These are phyloP conservation scores for Pittosporum tobira DNA, from an alignment of 129 eudicot species.

Conservation along the genomic window DNA sequence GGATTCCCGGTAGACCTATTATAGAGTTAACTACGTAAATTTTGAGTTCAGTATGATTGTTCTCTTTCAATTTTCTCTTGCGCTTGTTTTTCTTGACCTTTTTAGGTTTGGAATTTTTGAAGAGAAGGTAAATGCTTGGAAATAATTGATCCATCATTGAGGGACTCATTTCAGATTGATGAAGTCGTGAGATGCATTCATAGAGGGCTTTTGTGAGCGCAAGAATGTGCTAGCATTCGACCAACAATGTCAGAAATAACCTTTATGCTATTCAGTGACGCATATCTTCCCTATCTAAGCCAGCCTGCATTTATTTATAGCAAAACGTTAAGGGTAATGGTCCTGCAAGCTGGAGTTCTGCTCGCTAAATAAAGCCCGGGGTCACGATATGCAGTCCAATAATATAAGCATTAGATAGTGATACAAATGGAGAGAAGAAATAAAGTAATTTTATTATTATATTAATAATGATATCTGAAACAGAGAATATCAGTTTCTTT, in stretches of 20 bases:
- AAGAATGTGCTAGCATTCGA: conserved; percentile 43
- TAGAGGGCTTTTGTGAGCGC: conserved; percentile 49
- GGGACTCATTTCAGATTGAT: conserved; percentile 11
- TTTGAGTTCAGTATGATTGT: too few species aligned
- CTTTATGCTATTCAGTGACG: conserved; percentile 41
- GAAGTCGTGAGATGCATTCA: conserved; percentile 55
- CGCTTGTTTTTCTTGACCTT: too few species aligned
- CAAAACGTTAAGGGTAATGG: conserved; percentile 14
- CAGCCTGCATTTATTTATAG: conserved; percentile 48
- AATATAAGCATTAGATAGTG: too few species aligned
- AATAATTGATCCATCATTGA: conserved; percentile 35
- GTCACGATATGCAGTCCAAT: too few species aligned
- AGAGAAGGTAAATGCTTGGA: conserved; percentile 26
- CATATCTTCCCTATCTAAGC: conserved; percentile 28
- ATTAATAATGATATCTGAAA: too few species aligned
- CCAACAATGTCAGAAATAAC: conserved; percentile 48
- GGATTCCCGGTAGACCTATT: too few species aligned
- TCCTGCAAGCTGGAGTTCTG: conserved; percentile 5
- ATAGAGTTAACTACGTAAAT: too few species aligned
- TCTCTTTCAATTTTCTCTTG: too few species aligned
- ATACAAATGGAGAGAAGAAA: too few species aligned
- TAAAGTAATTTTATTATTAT: too few species aligned
- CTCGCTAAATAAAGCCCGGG: conserved; percentile 27
- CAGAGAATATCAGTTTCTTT: too few species aligned
- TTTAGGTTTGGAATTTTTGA: conserved; percentile 61